These are phyloP conservation scores for Colletotrichum karsti DNA, from an alignment of 2,329 filamentous ascomycete genomes.

Conservation along the genomic window DNA sequence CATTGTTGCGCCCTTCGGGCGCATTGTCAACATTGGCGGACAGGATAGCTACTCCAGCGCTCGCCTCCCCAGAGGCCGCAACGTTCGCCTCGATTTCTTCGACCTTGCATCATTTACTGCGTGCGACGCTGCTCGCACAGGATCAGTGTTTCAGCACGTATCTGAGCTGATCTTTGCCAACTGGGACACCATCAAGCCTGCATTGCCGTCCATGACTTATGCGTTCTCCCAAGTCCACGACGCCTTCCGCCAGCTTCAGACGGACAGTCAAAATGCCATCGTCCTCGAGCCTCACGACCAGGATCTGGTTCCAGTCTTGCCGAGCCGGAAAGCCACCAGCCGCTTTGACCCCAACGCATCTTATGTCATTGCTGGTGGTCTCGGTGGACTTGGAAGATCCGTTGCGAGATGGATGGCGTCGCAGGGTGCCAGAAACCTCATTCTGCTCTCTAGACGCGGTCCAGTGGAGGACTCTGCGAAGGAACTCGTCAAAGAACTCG, in stretches of 20 bases:
- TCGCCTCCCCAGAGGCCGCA: constrained; percentile 56
- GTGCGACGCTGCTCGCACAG: neutral
- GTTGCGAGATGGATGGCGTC: constrained; percentile 34
- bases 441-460: constrained; percentile 40
- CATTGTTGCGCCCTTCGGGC: constrained; percentile 52
- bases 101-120: constrained; percentile 41
- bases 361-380: constrained; percentile 28
- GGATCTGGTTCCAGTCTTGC: constrained; percentile 1
- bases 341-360: constrained; percentile 21
- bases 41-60: constrained; percentile 42
- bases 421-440: constrained; percentile 37
- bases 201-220: neutral
- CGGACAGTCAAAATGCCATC: neutral
- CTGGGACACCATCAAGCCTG: constrained; percentile 34
- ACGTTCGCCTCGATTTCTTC: constrained; percentile 54
- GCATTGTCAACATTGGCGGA: constrained; percentile 53
- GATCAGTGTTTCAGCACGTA: constrained; percentile 16
- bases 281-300: constrained; percentile 5
- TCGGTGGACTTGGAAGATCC: constrained; percentile 36
- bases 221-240: constrained; percentile 6
- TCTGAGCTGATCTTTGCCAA: constrained; percentile 43
- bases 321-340: neutral
- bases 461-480: constrained; percentile 25
- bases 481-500: constrained; percentile 29
- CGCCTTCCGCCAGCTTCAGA: constrained; percentile 33